Base-by-base conservation (phyloP, 768 basidiomycete genomes). In the Hirschioporus abietinus region DNA sequence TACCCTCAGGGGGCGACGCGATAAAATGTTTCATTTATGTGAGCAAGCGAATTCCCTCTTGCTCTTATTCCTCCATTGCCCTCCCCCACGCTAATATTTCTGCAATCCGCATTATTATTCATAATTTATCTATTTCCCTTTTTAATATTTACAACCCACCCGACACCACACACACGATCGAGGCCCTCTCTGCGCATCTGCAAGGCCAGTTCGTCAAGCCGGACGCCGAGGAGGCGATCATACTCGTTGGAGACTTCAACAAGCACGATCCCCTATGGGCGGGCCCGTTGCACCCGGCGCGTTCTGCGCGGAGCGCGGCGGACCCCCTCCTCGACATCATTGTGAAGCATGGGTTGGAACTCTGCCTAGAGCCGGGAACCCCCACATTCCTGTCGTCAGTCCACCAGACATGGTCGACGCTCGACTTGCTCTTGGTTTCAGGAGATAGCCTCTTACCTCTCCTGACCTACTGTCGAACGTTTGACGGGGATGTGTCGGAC, bases 221-320 rank as follows among this genome's bases (percentile, higher is more conserved):
- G 42, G 42, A 20, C 42, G 42, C 42, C 42, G 20, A 52, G 42
- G 42, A 52, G 6, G 42, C 42, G 12, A 20, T 52, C 12, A 52
- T 52, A 52, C 42, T 52, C 12, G 12, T 61, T 34, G 64, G 64
- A 7, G 64, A 65, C n/a, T 65, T 65, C 64, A 65, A 65, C 64
- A 57, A 59, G 25, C 64, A 65, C 58, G 23, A 65, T 42, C 23
- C 64, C 12, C 64, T 65, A 2, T 65, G 64, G 64, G 26, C 42
- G 18, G 64, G 58, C 64, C n/a, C 52, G 52, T 7, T 57, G n/a
- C 23, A 58, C 64, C 23, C 42, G 36, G 12, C 36, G 7, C 52
- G 24, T 7, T 18, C n/a, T 26, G 64, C 52, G 10, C 36, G 35
- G 17, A 52, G 30, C 20, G 27, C 42, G 12, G 23, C 23, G 18